These are phyloP conservation scores for Neurospora sp. DNA, from an alignment of 495 filamentous ascomycete species.

Conservation along the genomic window DNA sequence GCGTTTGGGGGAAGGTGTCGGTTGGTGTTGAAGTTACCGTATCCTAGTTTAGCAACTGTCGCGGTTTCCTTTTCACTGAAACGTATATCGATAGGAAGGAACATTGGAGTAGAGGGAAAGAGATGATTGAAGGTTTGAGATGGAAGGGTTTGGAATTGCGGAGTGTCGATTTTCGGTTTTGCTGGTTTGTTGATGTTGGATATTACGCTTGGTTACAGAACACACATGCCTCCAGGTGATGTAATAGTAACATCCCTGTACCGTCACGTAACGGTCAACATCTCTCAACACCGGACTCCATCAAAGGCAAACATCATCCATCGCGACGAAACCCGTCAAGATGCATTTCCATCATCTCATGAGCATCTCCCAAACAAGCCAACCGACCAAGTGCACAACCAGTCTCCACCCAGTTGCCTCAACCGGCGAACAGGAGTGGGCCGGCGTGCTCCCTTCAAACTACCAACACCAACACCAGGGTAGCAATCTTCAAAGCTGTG, in stretches of 20 bases:
- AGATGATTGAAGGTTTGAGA: not conserved
- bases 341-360: too few species aligned
- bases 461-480: not conserved
- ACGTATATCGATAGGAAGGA: too few species aligned
- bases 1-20: not conserved
- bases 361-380: too few species aligned
- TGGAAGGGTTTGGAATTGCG: not conserved
- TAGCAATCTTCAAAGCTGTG: not conserved
- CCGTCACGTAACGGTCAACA: not conserved
- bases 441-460: not conserved
- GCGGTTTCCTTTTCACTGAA: too few species aligned
- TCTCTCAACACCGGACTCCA: too few species aligned
- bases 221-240: rapidly evolving
- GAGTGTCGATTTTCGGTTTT: not conserved
- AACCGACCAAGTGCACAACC: not conserved
- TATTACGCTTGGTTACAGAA: not conserved
- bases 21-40: too few species aligned
- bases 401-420: not conserved
- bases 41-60: too few species aligned
- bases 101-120: too few species aligned
- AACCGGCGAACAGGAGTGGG: not conserved
- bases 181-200: not conserved
- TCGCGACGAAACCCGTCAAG: not conserved
- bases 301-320: not conserved
- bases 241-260: not conserved